Conservation (phyloP, 345 rosid species). For the Moricandia moricandioides region DNA sequence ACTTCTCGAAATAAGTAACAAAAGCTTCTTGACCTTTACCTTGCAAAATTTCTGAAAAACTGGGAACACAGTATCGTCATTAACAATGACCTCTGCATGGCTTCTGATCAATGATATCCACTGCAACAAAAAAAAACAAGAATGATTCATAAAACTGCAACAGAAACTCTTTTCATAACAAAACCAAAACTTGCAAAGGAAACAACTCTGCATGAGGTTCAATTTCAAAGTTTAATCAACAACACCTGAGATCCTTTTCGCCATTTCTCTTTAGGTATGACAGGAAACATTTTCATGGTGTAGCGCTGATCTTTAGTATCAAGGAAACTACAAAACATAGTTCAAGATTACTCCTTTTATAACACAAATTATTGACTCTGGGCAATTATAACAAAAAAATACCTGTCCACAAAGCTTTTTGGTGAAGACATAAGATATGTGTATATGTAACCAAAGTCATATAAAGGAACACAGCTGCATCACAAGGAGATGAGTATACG, state of each 20-base stretch:
- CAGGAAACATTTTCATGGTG: slow-evolving; percentile 68
- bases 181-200: background rate
- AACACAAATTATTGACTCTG: no score
- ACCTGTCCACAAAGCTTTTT: slow-evolving; percentile 94
- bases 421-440: slow-evolving; percentile 75
- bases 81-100: slow-evolving; percentile 70
- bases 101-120: slow-evolving; percentile 77
- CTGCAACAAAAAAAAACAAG: slow-evolving; percentile 40
- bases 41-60: slow-evolving; percentile 74
- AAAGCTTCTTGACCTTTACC: slow-evolving; percentile 43
- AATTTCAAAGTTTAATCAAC: no score
- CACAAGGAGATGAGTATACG: background rate
- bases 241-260: slow-evolving; percentile 88
- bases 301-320: slow-evolving; percentile 69
- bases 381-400: no score
- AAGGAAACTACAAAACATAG: slow-evolving; percentile 53
- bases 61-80: slow-evolving; percentile 63
- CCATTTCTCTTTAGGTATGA: slow-evolving; percentile 63
- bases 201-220: background rate
- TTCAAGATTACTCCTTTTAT: background rate
- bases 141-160: background rate
- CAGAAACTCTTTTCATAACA: background rate
- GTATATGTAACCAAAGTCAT: slow-evolving; percentile 81
- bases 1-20: background rate
- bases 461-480: slow-evolving; percentile 87